phyloP scores from a whole-genome alignment of 2,329 filamentous ascomycete species.

The Penicillium digitatum region DNA sequence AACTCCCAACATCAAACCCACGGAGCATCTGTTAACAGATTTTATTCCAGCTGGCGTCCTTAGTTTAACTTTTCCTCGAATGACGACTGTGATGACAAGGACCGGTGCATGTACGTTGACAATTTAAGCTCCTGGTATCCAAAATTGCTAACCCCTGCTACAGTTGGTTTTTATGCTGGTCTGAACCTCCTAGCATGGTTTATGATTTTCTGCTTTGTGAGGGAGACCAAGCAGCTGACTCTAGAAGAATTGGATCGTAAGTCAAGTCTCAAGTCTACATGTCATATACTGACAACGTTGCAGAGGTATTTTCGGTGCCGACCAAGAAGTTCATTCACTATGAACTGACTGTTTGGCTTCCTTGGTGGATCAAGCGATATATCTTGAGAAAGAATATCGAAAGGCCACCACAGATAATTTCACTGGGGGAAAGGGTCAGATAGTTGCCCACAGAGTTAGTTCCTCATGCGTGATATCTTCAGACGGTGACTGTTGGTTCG shows the following conservation, averaged over 20 bases:
- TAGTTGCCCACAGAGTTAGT: not conserved
- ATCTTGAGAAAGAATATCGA: slow-evolving; percentile 48
- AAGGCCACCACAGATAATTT: slow-evolving; percentile 23
- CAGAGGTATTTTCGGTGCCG: slow-evolving; percentile 55
- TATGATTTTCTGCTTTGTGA: slow-evolving; percentile 60
- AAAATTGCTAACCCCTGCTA: slow-evolving; percentile 38
- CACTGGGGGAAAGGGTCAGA: slow-evolving; percentile 12
- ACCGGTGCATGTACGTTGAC: slow-evolving; percentile 52
- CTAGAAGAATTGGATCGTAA: slow-evolving; percentile 30
- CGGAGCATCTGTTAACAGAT: slow-evolving; percentile 9
- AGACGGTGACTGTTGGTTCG: not conserved
- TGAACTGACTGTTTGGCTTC: slow-evolving; percentile 53
- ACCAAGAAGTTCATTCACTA: slow-evolving; percentile 54
- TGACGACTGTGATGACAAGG: slow-evolving; percentile 45
- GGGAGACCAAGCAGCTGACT: slow-evolving; percentile 53
- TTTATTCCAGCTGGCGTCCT: slow-evolving; percentile 42
- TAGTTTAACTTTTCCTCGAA: slow-evolving; percentile 46
- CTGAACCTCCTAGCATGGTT: slow-evolving; percentile 58
- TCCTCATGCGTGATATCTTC: not conserved
- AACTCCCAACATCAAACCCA: slow-evolving; percentile 3
- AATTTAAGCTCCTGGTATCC: fast-evolving
- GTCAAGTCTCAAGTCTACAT: not conserved
- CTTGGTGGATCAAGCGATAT: slow-evolving; percentile 58
- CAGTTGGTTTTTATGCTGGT: slow-evolving; percentile 38
- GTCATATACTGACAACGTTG: slow-evolving; percentile 44